A percentile compares a stretch with the other conserved stretches of the same genome.
phyloP scores from a whole-genome alignment of 176 grass and related monocot species.

The Avena insularis region DNA sequence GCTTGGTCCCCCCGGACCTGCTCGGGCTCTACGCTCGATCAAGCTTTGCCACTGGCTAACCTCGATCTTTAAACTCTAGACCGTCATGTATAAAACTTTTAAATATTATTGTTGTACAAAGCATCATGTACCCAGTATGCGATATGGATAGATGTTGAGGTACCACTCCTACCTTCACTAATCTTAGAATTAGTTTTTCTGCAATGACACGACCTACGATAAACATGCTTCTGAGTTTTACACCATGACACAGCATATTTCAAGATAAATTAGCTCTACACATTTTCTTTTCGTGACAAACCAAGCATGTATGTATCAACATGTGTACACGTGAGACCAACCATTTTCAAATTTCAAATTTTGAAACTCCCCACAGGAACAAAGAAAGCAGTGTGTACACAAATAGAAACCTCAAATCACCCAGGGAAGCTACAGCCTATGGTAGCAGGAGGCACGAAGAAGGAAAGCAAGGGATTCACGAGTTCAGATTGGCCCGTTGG shows the following conservation, averaged over 20 bases:
- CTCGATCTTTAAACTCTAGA: background rate
- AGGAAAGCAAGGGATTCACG: background rate
- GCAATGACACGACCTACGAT: background rate
- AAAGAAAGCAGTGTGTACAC: background rate
- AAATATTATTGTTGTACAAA: no score
- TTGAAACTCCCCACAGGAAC: background rate
- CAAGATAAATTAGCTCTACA: background rate
- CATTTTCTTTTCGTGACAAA: background rate
- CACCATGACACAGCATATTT: background rate
- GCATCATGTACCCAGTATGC: no score
- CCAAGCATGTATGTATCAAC: no score
- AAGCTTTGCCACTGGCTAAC: background rate
- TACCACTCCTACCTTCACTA: no score
- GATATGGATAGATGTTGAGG: no score
- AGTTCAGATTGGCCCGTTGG: background rate
- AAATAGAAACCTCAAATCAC: background rate
- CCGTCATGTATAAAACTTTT: background rate
- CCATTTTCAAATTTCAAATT: constrained; percentile 15
- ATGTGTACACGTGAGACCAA: no score
- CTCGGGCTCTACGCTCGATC: no score
- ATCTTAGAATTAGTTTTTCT: background rate
- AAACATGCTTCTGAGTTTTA: background rate
- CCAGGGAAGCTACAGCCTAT: background rate
- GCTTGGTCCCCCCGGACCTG: no score
- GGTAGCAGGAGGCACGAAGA: background rate